phyloP scores from a whole-genome alignment of 2,329 filamentous ascomycete genomes.

The Alternaria brassicae region DNA sequence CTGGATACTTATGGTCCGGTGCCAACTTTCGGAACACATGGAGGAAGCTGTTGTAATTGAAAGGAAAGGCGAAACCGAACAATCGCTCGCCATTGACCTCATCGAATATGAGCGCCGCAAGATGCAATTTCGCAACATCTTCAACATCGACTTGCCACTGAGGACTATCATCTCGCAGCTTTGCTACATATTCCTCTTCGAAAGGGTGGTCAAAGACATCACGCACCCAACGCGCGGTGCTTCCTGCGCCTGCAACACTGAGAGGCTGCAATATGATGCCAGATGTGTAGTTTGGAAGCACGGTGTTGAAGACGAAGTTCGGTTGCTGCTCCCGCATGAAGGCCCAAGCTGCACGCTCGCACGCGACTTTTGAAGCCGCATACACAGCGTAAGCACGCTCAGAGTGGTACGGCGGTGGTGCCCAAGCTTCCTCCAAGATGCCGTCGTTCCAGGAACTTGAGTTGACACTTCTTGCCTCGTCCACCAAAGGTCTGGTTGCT shows the following conservation, averaged over 20 bases:
- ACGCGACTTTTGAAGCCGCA: constrained; percentile 53
- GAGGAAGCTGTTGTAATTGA: neutral
- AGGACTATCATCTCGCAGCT: constrained; percentile 8
- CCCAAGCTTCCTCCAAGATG: constrained; percentile 24
- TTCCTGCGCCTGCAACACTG: neutral
- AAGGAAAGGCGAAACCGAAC: neutral
- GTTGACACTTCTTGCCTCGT: neutral
- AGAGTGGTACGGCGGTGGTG: constrained; percentile 37
- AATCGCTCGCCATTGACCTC: neutral
- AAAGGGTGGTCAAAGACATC: neutral
- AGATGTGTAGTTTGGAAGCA: constrained; percentile 27
- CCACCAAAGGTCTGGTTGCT: neutral
- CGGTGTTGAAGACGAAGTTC: constrained; percentile 52
- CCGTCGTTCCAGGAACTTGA: neutral
- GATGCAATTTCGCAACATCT: constrained; percentile 59
- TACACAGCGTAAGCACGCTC: constrained; percentile 46
- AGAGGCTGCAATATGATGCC: neutral
- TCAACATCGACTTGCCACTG: constrained; percentile 59
- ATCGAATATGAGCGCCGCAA: constrained; percentile 55
- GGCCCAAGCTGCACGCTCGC: constrained; percentile 55
- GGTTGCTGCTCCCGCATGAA: constrained; percentile 52
- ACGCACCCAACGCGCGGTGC: neutral
- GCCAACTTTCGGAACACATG: neutral
- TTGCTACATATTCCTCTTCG: neutral
- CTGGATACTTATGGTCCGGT: neutral